Evolutionary conservation across 169 alveolate species (phyloP).

Genomic region (Cryptosporidium meleagridis): DNA sequence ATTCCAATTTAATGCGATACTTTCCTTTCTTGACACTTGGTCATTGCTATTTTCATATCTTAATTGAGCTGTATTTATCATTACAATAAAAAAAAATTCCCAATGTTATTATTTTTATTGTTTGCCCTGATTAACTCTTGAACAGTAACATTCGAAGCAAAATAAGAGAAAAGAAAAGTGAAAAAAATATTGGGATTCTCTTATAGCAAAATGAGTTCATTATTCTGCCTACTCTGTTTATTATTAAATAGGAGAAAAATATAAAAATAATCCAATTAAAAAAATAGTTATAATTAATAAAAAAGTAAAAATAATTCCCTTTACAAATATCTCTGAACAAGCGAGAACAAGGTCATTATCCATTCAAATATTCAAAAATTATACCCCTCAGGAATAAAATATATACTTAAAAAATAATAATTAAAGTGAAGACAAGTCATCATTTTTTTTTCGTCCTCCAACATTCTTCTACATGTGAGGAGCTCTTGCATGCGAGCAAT

Average conservation of each 20-base stretch:
- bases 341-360: not conserved
- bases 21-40: conserved; percentile 27
- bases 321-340: not conserved
- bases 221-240: not conserved
- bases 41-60: conserved; percentile 27
- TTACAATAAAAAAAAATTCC: not conserved
- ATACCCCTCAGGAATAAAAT: not conserved
- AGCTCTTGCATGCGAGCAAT: not conserved
- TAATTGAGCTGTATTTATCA: conserved; percentile 28
- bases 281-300: not conserved
- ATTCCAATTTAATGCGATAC: conserved; percentile 44
- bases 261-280: not conserved
- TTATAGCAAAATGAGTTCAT: conserved; percentile 3
- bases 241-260: not conserved
- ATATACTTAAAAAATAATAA: not conserved
- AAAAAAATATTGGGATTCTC: conserved; percentile 32
- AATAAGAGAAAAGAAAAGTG: conserved; percentile 17
- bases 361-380: not conserved
- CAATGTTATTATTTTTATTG: not conserved
- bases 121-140: not conserved
- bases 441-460: no score
- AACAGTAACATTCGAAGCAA: conserved; percentile 32
- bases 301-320: not conserved
- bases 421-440: not conserved
- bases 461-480: not conserved